Base-by-base conservation (phyloP, 495 filamentous ascomycete genomes). In the Penicillium cinerascens region DNA sequence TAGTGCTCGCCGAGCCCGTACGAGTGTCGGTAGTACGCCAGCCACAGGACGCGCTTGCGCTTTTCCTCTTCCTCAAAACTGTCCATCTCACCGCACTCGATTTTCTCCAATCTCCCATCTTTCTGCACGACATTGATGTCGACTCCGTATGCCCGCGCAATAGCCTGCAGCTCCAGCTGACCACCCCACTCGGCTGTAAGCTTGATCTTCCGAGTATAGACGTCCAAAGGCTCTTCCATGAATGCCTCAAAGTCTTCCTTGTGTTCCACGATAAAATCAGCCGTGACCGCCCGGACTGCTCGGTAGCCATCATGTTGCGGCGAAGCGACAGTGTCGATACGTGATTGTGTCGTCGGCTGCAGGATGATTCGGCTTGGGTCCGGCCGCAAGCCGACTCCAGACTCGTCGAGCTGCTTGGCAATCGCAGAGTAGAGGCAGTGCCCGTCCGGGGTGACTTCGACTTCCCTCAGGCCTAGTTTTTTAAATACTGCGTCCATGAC, bases 141-240 rank as follows among this genome's bases (percentile, higher is more conserved):
- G 10, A 96, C 84, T 0, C 81, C 82, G 52, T 95, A 97, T 41
- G 82, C 85, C 58, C 82, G 86, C 26, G 93, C 87, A 67, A 98
- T 77, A 21, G 93, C 93, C 59, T 85, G 66, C 27, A 97, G 73
- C 75, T 98, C 93, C 48, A 95, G 62, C 72, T 97, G 90, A 0
- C 93, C 93, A 29, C 93, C 93, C 93, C 93, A 98, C 71, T 97
- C 95, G 0, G 91, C 92, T 25, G 93, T 97, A 46, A 93, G 84
- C 51, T 83, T 74, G 23, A 98, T 88, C 70, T 86, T 89, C 42
- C 71, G 66, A 21, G 89, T 80, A 62, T 97, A 95, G 5, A 71
- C 74, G 15, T 81, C 81, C 23, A 97, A 67, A 15, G 84, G 83
- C 68, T 93, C 90, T 63, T 96, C 93, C 61, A 98, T 82, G 65